A percentile compares a stretch with the other conserved stretches of the same genome.
Conservation (phyloP, 2,329 filamentous ascomycete genomes). For the Pseudocercospora fijiensis region DNA sequence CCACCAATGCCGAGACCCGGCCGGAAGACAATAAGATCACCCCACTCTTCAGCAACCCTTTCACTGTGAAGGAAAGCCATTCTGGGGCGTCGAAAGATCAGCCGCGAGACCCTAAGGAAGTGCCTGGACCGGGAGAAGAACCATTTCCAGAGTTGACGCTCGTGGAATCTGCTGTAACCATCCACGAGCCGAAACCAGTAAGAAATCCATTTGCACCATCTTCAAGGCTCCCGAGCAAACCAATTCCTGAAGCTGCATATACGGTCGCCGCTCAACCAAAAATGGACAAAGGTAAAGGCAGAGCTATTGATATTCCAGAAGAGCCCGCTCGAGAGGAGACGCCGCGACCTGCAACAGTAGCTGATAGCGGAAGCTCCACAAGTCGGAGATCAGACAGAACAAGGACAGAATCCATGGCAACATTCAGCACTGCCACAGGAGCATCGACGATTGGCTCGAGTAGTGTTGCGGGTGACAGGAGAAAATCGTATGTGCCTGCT, state of each 20-base stretch:
- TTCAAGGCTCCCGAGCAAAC: not conserved
- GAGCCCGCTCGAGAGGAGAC: not conserved
- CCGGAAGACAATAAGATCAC: slow-evolving; percentile 5
- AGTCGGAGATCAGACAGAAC: slow-evolving; percentile 12
- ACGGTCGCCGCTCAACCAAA: slow-evolving; percentile 8
- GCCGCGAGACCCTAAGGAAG: slow-evolving; percentile 6
- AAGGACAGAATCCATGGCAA: slow-evolving; percentile 13
- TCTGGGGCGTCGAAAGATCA: slow-evolving; percentile 12
- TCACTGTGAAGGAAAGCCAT: slow-evolving; percentile 11
- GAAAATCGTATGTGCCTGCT: not conserved
- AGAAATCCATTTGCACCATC: slow-evolving; percentile 1
- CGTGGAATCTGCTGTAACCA: slow-evolving; percentile 6
- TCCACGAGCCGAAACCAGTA: slow-evolving; percentile 1
- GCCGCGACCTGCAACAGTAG: slow-evolving; percentile 4
- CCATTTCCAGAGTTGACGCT: slow-evolving; percentile 12
- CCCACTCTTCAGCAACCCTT: slow-evolving; percentile 16
- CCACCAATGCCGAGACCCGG: not conserved
- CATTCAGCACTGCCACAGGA: slow-evolving; percentile 12
- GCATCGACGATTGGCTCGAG: slow-evolving; percentile 15
- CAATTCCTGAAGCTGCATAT: not conserved
- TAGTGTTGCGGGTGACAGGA: not conserved
- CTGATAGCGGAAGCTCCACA: slow-evolving; percentile 15
- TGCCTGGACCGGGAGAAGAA: slow-evolving; percentile 7
- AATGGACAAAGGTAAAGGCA: slow-evolving; percentile 19
- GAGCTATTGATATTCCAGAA: slow-evolving; percentile 7